Evolutionary conservation across 2,329 filamentous ascomycete genomes (phyloP), one percentile per base, ranked within the genome.

Genomic region (Apiospora saccharicola): DNA sequence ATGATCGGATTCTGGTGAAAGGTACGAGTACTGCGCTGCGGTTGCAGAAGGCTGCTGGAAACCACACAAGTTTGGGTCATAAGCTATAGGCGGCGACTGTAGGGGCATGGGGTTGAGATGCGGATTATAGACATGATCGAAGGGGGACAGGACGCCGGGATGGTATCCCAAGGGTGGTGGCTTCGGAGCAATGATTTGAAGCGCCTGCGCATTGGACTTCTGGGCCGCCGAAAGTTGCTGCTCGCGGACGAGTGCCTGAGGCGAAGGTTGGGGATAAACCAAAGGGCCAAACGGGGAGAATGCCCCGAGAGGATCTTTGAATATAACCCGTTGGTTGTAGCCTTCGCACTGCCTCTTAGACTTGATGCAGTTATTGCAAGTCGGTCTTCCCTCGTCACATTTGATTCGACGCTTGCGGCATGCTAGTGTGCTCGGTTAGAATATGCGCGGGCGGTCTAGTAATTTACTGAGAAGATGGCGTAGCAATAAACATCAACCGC

Each of bases 321-420:
- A 96, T 73, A 94, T 87, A 71, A 96, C 91, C 67, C 92, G 90
- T 80, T 94, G 92, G 76, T 91, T 94, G 81, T 96, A 96, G 70
- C 94, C 94, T 81, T 96, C 93, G 80, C 94, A 97, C 75, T 91
- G 87, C 19, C 94, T 89, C 82, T 95, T 96, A 24, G 93, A 96
- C 79, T 96, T 96, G 84, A 93, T 90, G 83, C 94, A 97, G 79
- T 97, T 97, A 78, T 88, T 91, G 83, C 94, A 96, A 41, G 89
- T 92, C 37, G 94, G 94, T 69, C 92, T 90, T 78, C 94, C 94
- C 81, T 98, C 96, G 74, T 96, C 96, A 82, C 96, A 99, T 83
- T 98, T 99, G 83, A 99, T 98, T 74, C 96, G 93, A 70, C 96
- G 92, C 83, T 94, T 96, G 75, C 96, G 93, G 83, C 96, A 99